Base-by-base conservation (phyloP, 257 asterid species). In the Penstemon davidsonii region DNA sequence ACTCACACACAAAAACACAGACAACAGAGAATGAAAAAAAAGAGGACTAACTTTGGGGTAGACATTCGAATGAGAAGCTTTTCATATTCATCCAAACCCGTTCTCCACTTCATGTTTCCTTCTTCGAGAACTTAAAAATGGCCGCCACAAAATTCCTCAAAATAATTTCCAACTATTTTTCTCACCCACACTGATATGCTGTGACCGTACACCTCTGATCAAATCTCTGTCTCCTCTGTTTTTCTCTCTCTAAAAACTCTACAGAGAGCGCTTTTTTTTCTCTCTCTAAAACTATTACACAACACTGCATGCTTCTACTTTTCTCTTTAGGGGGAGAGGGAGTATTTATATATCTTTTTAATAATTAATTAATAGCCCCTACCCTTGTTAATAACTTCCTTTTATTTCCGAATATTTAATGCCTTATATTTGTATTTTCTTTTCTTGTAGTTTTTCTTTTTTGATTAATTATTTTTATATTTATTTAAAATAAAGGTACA, bases 21-120 rank as follows among this genome's bases (percentile, higher is more conserved):
- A 62, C 33, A n/a, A 38, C 39, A 40, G 42, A 68, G 45, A 55
- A 49, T 6, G 11, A 43, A 19, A 37, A 15, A 43, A 64, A 45
- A 11, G n/a, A 42, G 15, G 6, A 55, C 74, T 37, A n/a, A 94
- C 98, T 96, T 91, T 6, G 99, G 99, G 33, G 95, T 87, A 55
- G 85, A 86, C 98, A 94, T 91, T 43, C 98, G 86, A 69, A 79
- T 70, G 51, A 94, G 80, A 71, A 91, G 99, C 75, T 94, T 91
- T 55, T 94, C 96, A 51, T 94, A 94, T 77, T 94, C 99, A 82
- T 94, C 96, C 68, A 87, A 60, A 77, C 82, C 76, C 10, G 83
- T 54, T 55, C 87, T 89, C 92, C 94, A 85, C 95, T 85, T 91
- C 96, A 88, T 88, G 39, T 68, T 72, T 53, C 10, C 44, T 45